These are phyloP conservation scores for Aquilaria malaccensis DNA, from an alignment of 345 rosid species.

Conservation along the genomic window DNA sequence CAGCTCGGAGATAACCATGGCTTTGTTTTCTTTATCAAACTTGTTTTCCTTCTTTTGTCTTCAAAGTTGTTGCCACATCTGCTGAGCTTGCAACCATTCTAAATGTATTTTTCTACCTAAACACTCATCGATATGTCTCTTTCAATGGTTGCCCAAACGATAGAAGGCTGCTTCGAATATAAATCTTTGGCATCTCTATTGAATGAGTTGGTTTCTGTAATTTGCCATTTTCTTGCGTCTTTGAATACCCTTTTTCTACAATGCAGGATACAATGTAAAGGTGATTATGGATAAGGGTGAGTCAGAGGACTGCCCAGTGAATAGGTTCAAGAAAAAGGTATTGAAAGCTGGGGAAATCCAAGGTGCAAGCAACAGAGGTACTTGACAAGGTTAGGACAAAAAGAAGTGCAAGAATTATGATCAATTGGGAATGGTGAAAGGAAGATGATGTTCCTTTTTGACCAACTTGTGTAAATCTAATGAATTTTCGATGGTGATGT, in stretches of 20 bases:
- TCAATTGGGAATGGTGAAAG: conserved; percentile 67
- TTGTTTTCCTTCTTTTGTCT: conserved; percentile 52
- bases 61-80: conserved; percentile 30
- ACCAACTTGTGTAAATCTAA: conserved; percentile 16
- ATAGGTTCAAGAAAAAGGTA: conserved; percentile 69
- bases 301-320: conserved; percentile 61
- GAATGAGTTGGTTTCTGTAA: conserved; percentile 45
- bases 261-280: conserved; percentile 65
- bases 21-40: conserved; percentile 54
- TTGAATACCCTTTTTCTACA: conserved; percentile 61
- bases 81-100: conserved; percentile 22
- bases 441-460: conserved; percentile 39
- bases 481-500: conserved; percentile 13
- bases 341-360: conserved; percentile 75
- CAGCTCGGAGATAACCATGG: conserved; percentile 29
- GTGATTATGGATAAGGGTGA: conserved; percentile 65
- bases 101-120: conserved; percentile 23
- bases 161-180: neutral
- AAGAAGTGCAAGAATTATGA: conserved; percentile 46
- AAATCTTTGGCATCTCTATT: conserved; percentile 18
- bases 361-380: conserved; percentile 57
- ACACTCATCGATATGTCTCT: conserved; percentile 19
- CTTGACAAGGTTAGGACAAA: conserved; percentile 70
- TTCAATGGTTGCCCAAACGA: conserved; percentile 27
- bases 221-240: conserved; percentile 63